Evolutionary conservation across 2,329 filamentous ascomycete species (phyloP).

Genomic region (Grosmannia huntii): DNA sequence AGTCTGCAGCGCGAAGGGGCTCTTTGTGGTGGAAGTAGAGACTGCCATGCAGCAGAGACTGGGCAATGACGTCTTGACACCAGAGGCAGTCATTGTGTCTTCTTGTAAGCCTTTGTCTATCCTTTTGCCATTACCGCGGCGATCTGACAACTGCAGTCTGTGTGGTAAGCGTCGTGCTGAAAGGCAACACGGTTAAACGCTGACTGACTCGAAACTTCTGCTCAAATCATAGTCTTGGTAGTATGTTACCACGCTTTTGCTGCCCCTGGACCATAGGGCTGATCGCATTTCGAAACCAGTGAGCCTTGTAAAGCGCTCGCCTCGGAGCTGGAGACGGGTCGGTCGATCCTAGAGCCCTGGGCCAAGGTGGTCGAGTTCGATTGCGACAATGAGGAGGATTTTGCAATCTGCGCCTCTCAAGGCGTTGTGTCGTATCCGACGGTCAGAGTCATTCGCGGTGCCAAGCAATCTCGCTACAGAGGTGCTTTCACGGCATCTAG

Average conservation of each 20-base stretch:
- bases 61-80: neutral
- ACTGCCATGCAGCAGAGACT: neutral
- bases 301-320: neutral
- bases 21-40: neutral
- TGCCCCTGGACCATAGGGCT: neutral
- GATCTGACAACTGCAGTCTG: neutral
- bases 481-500: neutral
- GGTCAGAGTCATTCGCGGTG: neutral
- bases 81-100: neutral
- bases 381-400: neutral
- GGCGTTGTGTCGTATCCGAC: neutral
- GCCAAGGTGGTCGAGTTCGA: neutral
- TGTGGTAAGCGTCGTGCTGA: neutral
- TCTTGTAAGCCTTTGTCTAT: neutral
- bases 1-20: neutral
- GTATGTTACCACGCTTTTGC: neutral
- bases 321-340: neutral
- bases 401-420: neutral
- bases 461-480: neutral
- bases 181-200: neutral
- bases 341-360: neutral
- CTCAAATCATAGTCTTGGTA: neutral
- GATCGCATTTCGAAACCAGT: neutral
- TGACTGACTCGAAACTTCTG: neutral
- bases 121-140: neutral